phyloP scores from a whole-genome alignment of 2,329 filamentous ascomycete species.

The Colletotrichum tanaceti region DNA sequence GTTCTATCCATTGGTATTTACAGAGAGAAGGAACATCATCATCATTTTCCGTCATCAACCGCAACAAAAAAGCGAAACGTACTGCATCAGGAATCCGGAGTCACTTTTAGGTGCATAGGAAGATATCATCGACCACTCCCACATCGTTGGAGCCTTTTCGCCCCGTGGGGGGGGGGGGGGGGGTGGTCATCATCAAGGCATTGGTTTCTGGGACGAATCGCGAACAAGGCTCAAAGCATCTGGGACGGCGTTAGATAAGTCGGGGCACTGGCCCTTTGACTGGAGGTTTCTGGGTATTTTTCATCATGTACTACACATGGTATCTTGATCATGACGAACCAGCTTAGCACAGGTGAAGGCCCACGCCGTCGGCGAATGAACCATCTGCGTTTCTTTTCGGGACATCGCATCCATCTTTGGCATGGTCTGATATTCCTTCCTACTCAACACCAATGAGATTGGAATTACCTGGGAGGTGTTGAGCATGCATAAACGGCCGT shows the following conservation, averaged over 20 bases:
- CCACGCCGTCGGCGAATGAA: slow-evolving; percentile 8
- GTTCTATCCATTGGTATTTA: background rate
- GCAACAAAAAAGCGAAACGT: slow-evolving; percentile 2
- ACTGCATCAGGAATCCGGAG: slow-evolving; percentile 8
- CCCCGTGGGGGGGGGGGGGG: too few relatives aligned
- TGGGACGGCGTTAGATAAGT: slow-evolving; percentile 18
- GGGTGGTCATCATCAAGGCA: background rate
- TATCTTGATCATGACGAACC: slow-evolving; percentile 14
- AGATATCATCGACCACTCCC: slow-evolving; percentile 4
- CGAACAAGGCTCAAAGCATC: slow-evolving; percentile 1
- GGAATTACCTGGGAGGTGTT: background rate
- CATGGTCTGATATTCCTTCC: background rate
- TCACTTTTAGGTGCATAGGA: slow-evolving; percentile 36
- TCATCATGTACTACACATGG: slow-evolving; percentile 8
- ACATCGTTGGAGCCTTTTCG: slow-evolving; percentile 14
- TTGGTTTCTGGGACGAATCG: background rate
- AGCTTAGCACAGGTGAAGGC: slow-evolving; percentile 9
- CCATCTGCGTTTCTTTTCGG: background rate
- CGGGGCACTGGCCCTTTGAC: slow-evolving; percentile 9
- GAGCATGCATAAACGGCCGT: background rate
- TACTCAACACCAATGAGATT: too few relatives aligned
- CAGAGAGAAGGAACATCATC: background rate
- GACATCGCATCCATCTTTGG: background rate
- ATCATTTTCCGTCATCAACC: background rate
- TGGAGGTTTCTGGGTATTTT: slow-evolving; percentile 13